A percentile compares a stretch with the other conserved stretches of the same genome.
Conservation (phyloP, 768 basidiomycete genomes). For the Rhizopogon vesiculosus region DNA sequence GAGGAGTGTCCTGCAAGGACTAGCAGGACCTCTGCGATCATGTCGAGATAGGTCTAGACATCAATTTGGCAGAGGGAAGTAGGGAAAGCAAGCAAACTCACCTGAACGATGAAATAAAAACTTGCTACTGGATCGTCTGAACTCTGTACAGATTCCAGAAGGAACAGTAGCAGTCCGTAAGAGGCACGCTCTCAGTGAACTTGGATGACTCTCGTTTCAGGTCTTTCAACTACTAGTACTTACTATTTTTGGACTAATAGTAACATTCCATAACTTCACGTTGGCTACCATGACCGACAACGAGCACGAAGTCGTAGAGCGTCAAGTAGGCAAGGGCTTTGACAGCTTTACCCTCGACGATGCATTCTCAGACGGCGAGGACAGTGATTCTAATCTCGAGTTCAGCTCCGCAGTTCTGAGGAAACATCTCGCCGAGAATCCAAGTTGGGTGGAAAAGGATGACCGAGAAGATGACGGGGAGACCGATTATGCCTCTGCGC, state of each 20-base stretch:
- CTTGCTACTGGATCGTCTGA: neutral
- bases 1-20: constrained; percentile 86
- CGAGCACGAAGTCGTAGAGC: constrained; percentile 10
- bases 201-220: too few species aligned
- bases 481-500: constrained; percentile 29
- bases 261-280: neutral
- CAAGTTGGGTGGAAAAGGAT: constrained; percentile 31
- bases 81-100: neutral
- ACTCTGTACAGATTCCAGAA: too few species aligned
- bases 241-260: too few species aligned
- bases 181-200: too few species aligned
- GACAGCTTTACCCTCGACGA: constrained; percentile 52
- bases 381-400: constrained; percentile 41
- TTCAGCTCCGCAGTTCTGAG: constrained; percentile 63
- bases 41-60: constrained; percentile 21
- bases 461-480: constrained; percentile 20
- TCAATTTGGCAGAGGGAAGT: constrained; percentile 1
- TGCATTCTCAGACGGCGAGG: constrained; percentile 60
- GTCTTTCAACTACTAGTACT: too few species aligned
- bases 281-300: constrained; percentile 10
- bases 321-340: constrained; percentile 21
- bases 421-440: constrained; percentile 51
- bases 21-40: constrained; percentile 89
- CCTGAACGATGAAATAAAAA: neutral
- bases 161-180: too few species aligned